Evolutionary conservation across 257 asterid species (phyloP), one percentile per base, ranked within the genome.

Genomic region (Osmanthus fragrans): DNA sequence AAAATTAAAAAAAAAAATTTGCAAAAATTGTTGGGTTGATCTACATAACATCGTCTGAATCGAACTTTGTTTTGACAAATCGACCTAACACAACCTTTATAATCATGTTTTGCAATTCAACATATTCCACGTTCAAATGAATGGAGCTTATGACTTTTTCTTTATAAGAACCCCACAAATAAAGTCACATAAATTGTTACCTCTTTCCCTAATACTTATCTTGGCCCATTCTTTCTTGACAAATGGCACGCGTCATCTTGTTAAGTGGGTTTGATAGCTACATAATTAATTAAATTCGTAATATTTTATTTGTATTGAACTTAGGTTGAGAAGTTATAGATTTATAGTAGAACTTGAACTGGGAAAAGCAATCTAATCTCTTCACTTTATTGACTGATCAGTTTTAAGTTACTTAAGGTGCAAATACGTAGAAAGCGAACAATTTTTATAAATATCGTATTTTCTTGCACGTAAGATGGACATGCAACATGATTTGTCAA

Each of bases 171-270:
- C 74, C 83, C 91, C 96, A 83, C 88, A 80, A 83, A 81, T 21
- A 25, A 76, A 54, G 63, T 63, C 74, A 77, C 67, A 82, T 3
- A 71, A 71, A 37, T 69, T 73, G 65, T 70, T 63, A 47, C 37
- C 29, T 81, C 76, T 65, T 65, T 71, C 37, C 67, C 76, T 75
- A 45, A 79, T 87, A 85, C 86, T 90, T 79, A 92, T 89, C 92
- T 81, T 63, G 36, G 64, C 78, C 80, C 65, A 75, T 36, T 37
- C n/a, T 42, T 77, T 47, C 15, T 23, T 80, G 69, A 65, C 71
- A 75, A 33, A 42, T 42, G 78, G 76, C 90, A 88, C 79, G 83
- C 82, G 95, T 82, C 88, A 2, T 3, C 19, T 74, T 73, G n/a
- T 58, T 47, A 86, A 82, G 86, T 81, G 74, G 83, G 74, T 39